Evolutionary conservation across 2,329 filamentous ascomycete species (phyloP), one percentile per base, ranked within the genome.

Genomic region (Geosmithia flava): DNA sequence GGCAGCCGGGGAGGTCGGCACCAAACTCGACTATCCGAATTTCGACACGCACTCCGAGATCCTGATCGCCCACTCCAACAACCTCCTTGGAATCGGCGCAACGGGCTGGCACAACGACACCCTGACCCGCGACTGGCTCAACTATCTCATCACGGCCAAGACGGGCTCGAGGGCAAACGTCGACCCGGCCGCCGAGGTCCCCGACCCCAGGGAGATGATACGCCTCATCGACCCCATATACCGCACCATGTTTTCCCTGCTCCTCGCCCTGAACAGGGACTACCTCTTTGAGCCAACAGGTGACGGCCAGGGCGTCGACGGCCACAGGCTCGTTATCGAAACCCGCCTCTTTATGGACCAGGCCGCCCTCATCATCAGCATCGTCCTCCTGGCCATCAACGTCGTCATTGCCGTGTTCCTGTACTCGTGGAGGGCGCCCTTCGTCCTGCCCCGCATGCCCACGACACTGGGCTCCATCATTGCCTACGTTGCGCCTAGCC

Each of bases 391-490:
- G 0, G 52, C 44, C 0, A 19, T 69, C 0, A 72, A 79, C 42
- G 53, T 70, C 0, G 7, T 71, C 0, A 66, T 71, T 0, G 66
- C 70, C 0, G n/a, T 67, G 0, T 1, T 62, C 0, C 62, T 78
- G 4, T 81, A 78, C 48, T 13, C 58, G 0, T 52, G 59, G 0
- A 53, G 69, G 0, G 65, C 72, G 0, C 62, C 62, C 1, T 60
- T 62, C 2, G 69, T 72, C 19, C 59, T 81, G 0, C 69, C 75
- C 0, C 61, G 72, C 0, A 60, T 81, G 57, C 78, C 77, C 0
- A 74, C 71, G 0, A 72, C 65, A 0, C 61, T 80, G 0, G 76
- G 67, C 0, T 68, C 72, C 0, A 51, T 72, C 0, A 56, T 80
- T 0, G 66, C 69, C 0, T 70, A 71, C 40, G 63, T 76, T 2